Conservation (phyloP, 2,329 filamentous ascomycete genomes). For the Thermomyces lanuginosus region DNA sequence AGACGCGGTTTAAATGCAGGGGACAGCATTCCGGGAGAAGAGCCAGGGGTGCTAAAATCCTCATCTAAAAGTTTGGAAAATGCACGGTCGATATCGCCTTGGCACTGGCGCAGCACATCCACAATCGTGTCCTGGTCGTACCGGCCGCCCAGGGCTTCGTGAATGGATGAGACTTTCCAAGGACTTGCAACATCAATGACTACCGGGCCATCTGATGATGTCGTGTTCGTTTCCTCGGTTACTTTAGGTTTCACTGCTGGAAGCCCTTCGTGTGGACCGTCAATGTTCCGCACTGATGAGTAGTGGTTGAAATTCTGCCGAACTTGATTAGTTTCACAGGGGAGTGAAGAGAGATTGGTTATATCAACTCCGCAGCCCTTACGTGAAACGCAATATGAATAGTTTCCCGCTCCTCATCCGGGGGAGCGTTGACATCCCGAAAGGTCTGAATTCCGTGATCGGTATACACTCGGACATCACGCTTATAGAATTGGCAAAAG, state of each 20-base stretch:
- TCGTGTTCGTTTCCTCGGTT: constrained; percentile 7
- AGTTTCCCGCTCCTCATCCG: constrained; percentile 18
- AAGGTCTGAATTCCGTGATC: constrained; percentile 23
- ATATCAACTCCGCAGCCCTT: constrained; percentile 17
- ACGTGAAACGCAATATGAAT: constrained; percentile 49
- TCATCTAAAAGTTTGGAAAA: constrained; percentile 37
- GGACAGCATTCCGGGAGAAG: constrained; percentile 2
- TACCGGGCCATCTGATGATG: too few relatives aligned
- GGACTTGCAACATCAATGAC: constrained; percentile 29
- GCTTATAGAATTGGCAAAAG: constrained; percentile 45
- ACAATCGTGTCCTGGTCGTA: constrained; percentile 36
- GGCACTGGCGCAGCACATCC: constrained; percentile 36
- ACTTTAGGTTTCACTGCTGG: constrained; percentile 30
- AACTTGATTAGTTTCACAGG: constrained; percentile 1
- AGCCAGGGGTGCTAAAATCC: constrained; percentile 14
- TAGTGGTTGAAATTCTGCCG: constrained; percentile 50
- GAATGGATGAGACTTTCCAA: constrained; percentile 41
- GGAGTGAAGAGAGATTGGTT: neutral
- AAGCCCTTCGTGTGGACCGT: constrained; percentile 41
- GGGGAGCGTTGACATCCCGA: constrained; percentile 30
- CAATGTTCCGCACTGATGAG: constrained; percentile 46
- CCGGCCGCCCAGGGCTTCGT: constrained; percentile 35
- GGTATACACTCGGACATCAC: constrained; percentile 46
- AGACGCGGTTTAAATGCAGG: constrained; percentile 15
- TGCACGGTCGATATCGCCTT: constrained; percentile 38